Conservation (phyloP, 306 rosid genomes). For the Trifolium dubium region DNA sequence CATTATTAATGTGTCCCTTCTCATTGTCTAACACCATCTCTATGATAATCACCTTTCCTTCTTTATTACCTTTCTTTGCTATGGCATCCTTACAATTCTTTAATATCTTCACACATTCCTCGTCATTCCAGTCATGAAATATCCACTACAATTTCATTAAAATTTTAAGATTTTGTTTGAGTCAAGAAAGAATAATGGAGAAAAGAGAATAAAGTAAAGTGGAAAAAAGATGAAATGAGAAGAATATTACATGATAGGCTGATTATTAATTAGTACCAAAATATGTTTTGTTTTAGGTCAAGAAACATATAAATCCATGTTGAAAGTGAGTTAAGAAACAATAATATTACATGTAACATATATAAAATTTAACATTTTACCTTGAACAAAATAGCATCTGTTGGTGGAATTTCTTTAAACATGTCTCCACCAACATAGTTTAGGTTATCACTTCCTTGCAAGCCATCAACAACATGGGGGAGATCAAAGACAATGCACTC, state of each 20-base stretch:
- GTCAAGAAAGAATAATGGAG: not conserved
- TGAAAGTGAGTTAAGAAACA: too few relatives aligned
- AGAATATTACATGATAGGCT: not conserved
- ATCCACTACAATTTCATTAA: not conserved
- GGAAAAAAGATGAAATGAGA: too few relatives aligned
- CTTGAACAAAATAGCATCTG: not conserved
- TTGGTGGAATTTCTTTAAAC: constrained; percentile 5
- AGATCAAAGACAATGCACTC: too few relatives aligned
- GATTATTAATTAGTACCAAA: not conserved
- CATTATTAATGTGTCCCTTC: not conserved
- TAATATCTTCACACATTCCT: not conserved
- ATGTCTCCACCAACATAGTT: too few relatives aligned
- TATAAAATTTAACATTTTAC: not conserved
- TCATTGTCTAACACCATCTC: constrained; percentile 23
- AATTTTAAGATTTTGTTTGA: not conserved
- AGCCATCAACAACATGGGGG: not conserved
- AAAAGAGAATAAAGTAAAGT: not conserved
- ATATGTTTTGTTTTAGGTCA: not conserved
- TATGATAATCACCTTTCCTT: constrained; percentile 36
- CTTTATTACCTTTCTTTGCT: not conserved
- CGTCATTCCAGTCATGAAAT: not conserved
- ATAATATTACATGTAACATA: too few relatives aligned
- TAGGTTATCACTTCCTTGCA: not conserved
- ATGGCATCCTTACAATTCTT: not conserved
- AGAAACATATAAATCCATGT: too few relatives aligned